A percentile compares a stretch with the other conserved stretches of the same genome.
These are phyloP conservation scores for Corynespora cassiicola DNA, from an alignment of 2,329 filamentous ascomycete genomes.

Conservation along the genomic window DNA sequence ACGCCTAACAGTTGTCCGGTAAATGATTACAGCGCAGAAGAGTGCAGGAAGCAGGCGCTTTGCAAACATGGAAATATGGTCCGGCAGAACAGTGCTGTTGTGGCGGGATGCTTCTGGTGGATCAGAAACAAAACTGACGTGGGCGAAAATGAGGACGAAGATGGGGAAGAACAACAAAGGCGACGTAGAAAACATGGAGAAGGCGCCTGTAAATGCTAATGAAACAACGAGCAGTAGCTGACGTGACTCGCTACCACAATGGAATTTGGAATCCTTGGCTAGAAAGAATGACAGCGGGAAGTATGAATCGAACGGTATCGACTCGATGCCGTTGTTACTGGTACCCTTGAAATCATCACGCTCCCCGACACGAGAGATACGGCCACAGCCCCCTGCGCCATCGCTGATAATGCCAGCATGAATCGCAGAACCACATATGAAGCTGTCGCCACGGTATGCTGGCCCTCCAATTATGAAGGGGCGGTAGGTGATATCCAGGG, in stretches of 20 bases:
- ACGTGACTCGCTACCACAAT: slow-evolving; percentile 71
- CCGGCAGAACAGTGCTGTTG: slow-evolving; percentile 55
- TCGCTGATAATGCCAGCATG: slow-evolving; percentile 79
- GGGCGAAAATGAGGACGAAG: slow-evolving; percentile 84
- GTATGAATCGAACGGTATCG: slow-evolving; percentile 79
- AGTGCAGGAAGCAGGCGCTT: slow-evolving; percentile 85
- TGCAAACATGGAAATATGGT: slow-evolving; percentile 62
- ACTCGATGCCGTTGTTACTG: slow-evolving; percentile 73
- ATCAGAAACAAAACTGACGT: slow-evolving; percentile 87
- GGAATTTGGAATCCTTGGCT: slow-evolving; percentile 65
- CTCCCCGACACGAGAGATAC: slow-evolving; percentile 74
- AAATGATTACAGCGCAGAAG: slow-evolving; percentile 85
- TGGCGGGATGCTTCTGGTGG: slow-evolving; percentile 70
- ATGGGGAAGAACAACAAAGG: slow-evolving; percentile 78
- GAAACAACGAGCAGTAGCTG: slow-evolving; percentile 84
- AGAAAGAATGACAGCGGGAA: slow-evolving; percentile 92
- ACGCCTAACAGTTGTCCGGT: slow-evolving; percentile 78
- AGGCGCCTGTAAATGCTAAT: slow-evolving; percentile 71
- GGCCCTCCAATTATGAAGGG: slow-evolving; percentile 64
- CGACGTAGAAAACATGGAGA: slow-evolving; percentile 81
- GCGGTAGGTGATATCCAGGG: slow-evolving; percentile 64
- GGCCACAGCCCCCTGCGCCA: slow-evolving; percentile 77
- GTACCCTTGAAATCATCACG: slow-evolving; percentile 68
- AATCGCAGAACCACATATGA: slow-evolving; percentile 84
- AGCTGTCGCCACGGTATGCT: slow-evolving; percentile 88